Percentiles rank a stretch among this genome's conserved stretches.
phyloP scores from a whole-genome alignment of 345 rosid genomes.

The Chamaenerion angustifolium region DNA sequence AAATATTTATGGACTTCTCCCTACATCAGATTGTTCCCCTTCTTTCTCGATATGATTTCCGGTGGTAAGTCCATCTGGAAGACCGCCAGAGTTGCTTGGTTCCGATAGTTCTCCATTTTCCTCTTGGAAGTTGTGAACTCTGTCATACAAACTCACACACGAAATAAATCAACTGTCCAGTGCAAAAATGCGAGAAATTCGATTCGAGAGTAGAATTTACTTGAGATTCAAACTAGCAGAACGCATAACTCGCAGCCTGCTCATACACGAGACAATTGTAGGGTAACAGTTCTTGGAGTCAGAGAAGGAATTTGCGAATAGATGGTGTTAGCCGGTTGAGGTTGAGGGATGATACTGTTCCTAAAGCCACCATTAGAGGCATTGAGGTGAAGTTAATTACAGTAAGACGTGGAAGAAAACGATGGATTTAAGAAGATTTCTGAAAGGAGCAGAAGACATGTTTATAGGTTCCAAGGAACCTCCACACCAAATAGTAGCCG shows the following conservation, averaged over 20 bases:
- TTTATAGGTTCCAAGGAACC: too few relatives aligned
- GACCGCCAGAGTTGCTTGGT: conserved; percentile 13
- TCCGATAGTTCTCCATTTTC: conserved; percentile 22
- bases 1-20: conserved; percentile 26
- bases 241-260: background rate
- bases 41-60: conserved; percentile 11
- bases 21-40: conserved; percentile 7
- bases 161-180: background rate
- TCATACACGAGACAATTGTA: conserved; percentile 1
- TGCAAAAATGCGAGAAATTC: background rate
- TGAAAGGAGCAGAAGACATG: too few relatives aligned
- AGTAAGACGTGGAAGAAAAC: too few relatives aligned
- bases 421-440: too few relatives aligned
- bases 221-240: background rate
- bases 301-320: conserved; percentile 10
- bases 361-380: conserved; percentile 21
- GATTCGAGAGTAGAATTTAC: background rate
- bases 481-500: too few relatives aligned
- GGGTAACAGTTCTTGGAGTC: background rate
- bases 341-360: conserved; percentile 17
- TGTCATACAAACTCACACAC: conserved; percentile 13
- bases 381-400: conserved; percentile 5
- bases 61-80: conserved; percentile 11
- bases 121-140: conserved; percentile 23
- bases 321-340: conserved; percentile 7